Base-by-base conservation (phyloP, 139 green algal genomes). In the Raphidocelis subcapitata region DNA sequence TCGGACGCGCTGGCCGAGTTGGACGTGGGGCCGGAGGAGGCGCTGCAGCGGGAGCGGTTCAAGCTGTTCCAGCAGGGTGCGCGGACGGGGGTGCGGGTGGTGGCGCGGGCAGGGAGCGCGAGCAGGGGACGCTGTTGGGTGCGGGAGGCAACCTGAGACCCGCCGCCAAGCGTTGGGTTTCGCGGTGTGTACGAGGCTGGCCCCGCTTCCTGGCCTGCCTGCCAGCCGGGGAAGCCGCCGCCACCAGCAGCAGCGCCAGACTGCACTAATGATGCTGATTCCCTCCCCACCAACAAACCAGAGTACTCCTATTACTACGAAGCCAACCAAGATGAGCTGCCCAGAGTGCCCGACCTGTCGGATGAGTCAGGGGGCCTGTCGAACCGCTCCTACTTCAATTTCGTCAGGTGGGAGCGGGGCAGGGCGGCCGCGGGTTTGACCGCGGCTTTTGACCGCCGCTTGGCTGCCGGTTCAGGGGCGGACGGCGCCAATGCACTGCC, bases 331-430 rank as follows among this genome's bases (percentile, higher is more conserved):
- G 57, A 67, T 21, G 51, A 60, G 15, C 41, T 86, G 57, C 74
- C 73, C 5, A 3, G 32, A 0, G 31, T 89, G 3, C 83, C 83
- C 20, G 72, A 89, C 64, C 75, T 89, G 10, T 62, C 76, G 3
- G 84, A 89, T 33, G 74, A 69, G 36, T 75, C 75, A 14, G 84
- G 84, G 5, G 84, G 84, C 2, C 81, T 87, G 26, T 72, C 59
- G 32, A 87, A 89, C 65, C 64, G 75, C 24, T 21, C 68, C 12
- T 87, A 83, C 79, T 84, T 86, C 76, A 89, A 88, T 46, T 87
- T 90, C 73, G 61, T 85, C 1, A 59, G 32, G 26, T 89, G 79
- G 79, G 85, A 85, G 72, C 29, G 49, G 10, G 49, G 66, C 26
- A 3, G 62, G 62, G 16, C 35, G 5, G 31, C 24, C 8, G 62